Conservation (phyloP, 225 moss, liverwort and hornwort genomes). For the Asterella californica region DNA sequence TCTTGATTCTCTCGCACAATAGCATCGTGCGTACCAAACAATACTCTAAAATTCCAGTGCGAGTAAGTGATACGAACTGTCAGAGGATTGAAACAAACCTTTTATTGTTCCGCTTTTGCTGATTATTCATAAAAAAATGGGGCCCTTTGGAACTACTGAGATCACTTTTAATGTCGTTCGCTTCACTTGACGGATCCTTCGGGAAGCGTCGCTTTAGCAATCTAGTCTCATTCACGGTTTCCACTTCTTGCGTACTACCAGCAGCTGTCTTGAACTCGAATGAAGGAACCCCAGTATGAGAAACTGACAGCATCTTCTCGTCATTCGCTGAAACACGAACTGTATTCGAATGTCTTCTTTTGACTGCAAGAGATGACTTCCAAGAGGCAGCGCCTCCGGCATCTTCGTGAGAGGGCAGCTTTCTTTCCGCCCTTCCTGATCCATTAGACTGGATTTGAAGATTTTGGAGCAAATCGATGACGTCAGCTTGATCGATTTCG, state of each 20-base stretch:
- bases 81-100: not conserved
- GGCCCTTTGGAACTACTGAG: not conserved
- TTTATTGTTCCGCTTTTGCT: conserved; percentile 11
- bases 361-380: not conserved
- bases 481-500: not conserved
- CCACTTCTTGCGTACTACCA: not conserved
- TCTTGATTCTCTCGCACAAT: no score
- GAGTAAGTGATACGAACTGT: no score
- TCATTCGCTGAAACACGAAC: not conserved
- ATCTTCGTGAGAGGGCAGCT: not conserved
- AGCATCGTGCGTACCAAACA: no score
- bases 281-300: not conserved
- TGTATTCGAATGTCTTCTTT: not conserved
- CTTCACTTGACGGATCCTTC: not conserved
- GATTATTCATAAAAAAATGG: not conserved
- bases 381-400: not conserved
- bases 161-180: not conserved
- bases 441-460: conserved; percentile 10
- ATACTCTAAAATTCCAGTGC: no score
- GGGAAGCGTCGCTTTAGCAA: not conserved
- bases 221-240: not conserved
- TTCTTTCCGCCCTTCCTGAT: not conserved
- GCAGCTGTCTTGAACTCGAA: not conserved
- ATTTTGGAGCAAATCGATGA: conserved; percentile 14
- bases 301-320: not conserved